Evolutionary conservation across 1,284 basidiomycete species (phyloP), one percentile per base, ranked within the genome.

Genomic region (Leccinum huronense): DNA sequence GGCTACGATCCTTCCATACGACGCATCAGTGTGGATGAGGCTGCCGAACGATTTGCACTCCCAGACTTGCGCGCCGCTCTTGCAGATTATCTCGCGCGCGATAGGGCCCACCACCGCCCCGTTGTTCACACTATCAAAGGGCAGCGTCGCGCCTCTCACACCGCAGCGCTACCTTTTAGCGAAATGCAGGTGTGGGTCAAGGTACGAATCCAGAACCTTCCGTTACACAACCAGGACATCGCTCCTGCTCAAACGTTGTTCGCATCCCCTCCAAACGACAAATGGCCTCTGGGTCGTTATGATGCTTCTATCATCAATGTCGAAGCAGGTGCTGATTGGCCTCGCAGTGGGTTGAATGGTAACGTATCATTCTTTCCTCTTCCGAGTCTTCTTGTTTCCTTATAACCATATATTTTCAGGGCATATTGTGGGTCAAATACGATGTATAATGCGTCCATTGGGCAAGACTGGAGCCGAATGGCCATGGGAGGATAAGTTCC

Each of bases 221-320:
- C 48, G 14, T 36, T 59, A 8, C 45, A 59, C 19, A 14, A 53
- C 14, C 45, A 30, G 3, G 48, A 59, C 3, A 36, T 59, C 7
- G 14, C 33, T 5, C 58, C 58, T 36, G 33, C 58, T 34, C 48
- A 59, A 53, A 59, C 33, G 2, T 23, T 59, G 11, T 53, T 59
- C n/a, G 48, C 10, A 23, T 59, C 58, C 31, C 42, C 58, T 38
- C 36, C 36, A 38, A 38, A 48, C 7, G 11, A 48, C 2, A 3
- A 59, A 36, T 59, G 58, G 58, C 5, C 33, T 27, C 23, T 53
- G 9, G 58, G 33, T 6, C 23, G 23, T 6, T 59, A 59, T 34
- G 33, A 59, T 53, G 58, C 58, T 13, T 14, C 58, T 16, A 53
- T 59, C 9, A 36, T 59, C 45, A 59, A 59, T 11, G 23, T 34